Conservation (phyloP, 108 stramenopile species). For the Nitzschia palea region DNA sequence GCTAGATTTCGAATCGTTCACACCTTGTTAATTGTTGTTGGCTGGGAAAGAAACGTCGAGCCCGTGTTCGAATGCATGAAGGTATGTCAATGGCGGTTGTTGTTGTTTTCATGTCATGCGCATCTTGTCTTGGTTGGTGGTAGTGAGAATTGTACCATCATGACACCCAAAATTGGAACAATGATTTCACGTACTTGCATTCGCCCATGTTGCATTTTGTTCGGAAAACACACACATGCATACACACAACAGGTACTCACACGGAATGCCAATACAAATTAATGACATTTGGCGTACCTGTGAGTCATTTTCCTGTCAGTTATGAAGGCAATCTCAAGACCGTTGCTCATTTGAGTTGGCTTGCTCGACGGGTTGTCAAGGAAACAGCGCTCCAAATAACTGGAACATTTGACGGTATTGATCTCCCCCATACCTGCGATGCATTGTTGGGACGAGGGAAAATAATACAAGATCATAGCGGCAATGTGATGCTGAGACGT, state of each 20-base stretch:
- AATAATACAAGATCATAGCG: conserved; percentile 17
- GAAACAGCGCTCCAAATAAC: not conserved
- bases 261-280: conserved; percentile 13
- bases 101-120: too few relatives aligned
- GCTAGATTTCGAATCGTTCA: not conserved
- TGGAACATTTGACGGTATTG: not conserved
- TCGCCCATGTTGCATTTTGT: too few relatives aligned
- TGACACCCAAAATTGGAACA: too few relatives aligned
- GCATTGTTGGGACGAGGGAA: conserved; percentile 32
- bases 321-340: conserved; percentile 3
- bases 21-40: not conserved
- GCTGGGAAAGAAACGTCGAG: not conserved
- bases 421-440: conserved; percentile 14
- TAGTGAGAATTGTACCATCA: too few relatives aligned
- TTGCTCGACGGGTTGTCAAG: not conserved
- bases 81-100: too few relatives aligned
- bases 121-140: not conserved
- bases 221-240: too few relatives aligned
- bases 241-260: not conserved
- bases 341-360: conserved; percentile 4
- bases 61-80: conserved; percentile 2
- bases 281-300: conserved; percentile 9
- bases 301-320: not conserved
- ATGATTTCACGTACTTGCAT: too few relatives aligned
- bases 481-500: not conserved